Base-by-base conservation (phyloP, 495 filamentous ascomycete species). In the Talaromyces wortmannii region DNA sequence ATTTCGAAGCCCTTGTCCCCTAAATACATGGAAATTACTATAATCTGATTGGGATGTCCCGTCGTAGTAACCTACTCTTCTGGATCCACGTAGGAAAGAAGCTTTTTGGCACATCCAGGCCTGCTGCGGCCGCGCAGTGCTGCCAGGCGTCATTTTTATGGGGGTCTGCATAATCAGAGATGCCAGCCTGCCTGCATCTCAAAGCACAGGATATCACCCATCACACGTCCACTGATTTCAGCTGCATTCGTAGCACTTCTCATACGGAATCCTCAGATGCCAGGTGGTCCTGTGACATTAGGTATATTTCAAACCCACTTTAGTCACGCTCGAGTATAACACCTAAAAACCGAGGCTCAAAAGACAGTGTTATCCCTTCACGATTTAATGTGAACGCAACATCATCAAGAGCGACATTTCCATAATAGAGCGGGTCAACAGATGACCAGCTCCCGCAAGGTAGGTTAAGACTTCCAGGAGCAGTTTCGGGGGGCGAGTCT, bases 141-240 rank as follows among this genome's bases (percentile, higher is more conserved):
- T 71, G 68, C 50, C 50, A 52, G 12, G 5, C 17, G 12, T 52
- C 36, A 52, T 52, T 52, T 16, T 52, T 52, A 17, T 52, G 50
- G 4, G 63, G 61, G 40, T 71, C 68, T 3, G 61, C 49, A 55
- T 70, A 71, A 48, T 71, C 68, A 40, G 60, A 67, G 18, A 71
- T 63, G 8, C 68, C 70, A 8, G 70, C 70, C 70, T 6, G 67
- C 68, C 53, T 73, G 67, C 63, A 66, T 71, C 45, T 72, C 70
- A 45, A 69, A 64, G 46, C 61, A 23, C 23, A 23, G 4, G 23
- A 67, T 12, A 69, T 30, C 36, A 62, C n/a, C 13, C 31, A 6
- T 42, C 50, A 23, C 32, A 16, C n/a, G n/a, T 12, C 16, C 13
- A 31, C 29, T 17, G 42, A 42, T 23, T 43, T 18, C 13, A 31